Evolutionary conservation across 164 flowering plant genomes (phyloP).

Genomic region (Nelumbo lutea): DNA sequence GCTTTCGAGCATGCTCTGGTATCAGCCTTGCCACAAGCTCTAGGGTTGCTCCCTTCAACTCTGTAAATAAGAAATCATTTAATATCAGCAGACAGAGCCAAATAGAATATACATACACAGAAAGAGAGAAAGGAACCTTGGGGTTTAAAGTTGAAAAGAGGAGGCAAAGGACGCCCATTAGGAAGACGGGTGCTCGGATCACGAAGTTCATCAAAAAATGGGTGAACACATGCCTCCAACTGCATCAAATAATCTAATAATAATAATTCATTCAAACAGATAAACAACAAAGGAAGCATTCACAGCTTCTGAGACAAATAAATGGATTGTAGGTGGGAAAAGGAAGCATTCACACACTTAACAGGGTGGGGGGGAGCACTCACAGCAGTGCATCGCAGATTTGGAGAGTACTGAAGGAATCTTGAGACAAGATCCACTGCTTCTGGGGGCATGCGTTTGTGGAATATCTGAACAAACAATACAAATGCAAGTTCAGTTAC

Average conservation of each 20-base stretch:
- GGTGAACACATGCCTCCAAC: slow-evolving; percentile 40
- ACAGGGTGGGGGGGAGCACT: slow-evolving; percentile 13
- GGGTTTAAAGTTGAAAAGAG: slow-evolving; percentile 43
- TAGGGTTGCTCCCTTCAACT: slow-evolving; percentile 29
- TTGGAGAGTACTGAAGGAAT: slow-evolving; percentile 18
- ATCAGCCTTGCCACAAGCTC: slow-evolving; percentile 30
- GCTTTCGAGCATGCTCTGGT: slow-evolving; percentile 42
- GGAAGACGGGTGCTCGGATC: slow-evolving; percentile 41
- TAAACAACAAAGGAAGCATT: not conserved
- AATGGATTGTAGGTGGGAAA: not conserved
- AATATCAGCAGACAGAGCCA: too few species aligned
- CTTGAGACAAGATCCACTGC: slow-evolving; percentile 29
- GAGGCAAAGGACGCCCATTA: slow-evolving; percentile 37
- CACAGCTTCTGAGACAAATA: not conserved
- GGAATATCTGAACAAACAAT: slow-evolving; percentile 29
- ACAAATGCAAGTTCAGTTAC: not conserved
- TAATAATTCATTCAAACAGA: not conserved
- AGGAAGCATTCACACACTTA: not conserved
- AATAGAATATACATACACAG: too few species aligned
- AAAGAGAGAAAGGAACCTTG: slow-evolving; percentile 19
- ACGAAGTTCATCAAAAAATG: slow-evolving; percentile 42
- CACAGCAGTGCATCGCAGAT: slow-evolving; percentile 38
- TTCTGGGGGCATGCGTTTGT: slow-evolving; percentile 11
- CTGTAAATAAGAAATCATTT: slow-evolving; percentile 7
- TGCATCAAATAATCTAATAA: slow-evolving; percentile 11